Conservation (phyloP, 805 yeast species). For the Saccharomycopsis microspora region DNA sequence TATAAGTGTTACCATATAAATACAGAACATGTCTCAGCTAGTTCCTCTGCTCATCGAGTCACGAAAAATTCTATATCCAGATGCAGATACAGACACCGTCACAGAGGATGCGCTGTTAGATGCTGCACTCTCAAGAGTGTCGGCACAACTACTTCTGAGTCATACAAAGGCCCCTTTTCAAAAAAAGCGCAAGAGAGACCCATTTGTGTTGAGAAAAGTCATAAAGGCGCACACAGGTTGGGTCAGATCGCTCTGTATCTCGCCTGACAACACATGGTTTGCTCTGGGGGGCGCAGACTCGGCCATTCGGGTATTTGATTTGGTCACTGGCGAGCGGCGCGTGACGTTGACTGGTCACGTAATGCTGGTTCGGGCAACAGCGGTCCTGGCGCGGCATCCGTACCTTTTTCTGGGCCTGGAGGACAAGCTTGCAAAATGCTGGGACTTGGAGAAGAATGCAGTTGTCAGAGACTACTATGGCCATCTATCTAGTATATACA, state of each 20-base stretch:
- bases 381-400: constrained; percentile 66
- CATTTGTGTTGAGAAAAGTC: constrained; percentile 33
- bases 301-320: constrained; percentile 86
- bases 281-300: constrained; percentile 86
- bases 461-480: constrained; percentile 87
- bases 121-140: background rate
- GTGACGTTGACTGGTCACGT: constrained; percentile 83
- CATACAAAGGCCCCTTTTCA: constrained; percentile 1
- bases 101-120: background rate
- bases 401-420: constrained; percentile 88
- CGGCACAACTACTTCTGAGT: constrained; percentile 1
- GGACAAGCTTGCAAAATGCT: constrained; percentile 85
- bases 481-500: constrained; percentile 80
- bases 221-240: constrained; percentile 89
- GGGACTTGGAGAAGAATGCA: constrained; percentile 87
- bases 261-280: constrained; percentile 84
- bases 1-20: too few relatives aligned
- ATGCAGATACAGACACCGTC: background rate
- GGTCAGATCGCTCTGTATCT: constrained; percentile 74
- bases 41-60: too few relatives aligned
- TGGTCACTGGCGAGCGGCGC: constrained; percentile 57
- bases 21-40: too few relatives aligned
- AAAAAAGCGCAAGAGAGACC: constrained; percentile 11
- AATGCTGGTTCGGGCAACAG: constrained; percentile 76
- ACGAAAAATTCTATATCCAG: too few relatives aligned